Evolutionary conservation across 768 basidiomycete species (phyloP).

Genomic region (Dendrothele bispora): DNA sequence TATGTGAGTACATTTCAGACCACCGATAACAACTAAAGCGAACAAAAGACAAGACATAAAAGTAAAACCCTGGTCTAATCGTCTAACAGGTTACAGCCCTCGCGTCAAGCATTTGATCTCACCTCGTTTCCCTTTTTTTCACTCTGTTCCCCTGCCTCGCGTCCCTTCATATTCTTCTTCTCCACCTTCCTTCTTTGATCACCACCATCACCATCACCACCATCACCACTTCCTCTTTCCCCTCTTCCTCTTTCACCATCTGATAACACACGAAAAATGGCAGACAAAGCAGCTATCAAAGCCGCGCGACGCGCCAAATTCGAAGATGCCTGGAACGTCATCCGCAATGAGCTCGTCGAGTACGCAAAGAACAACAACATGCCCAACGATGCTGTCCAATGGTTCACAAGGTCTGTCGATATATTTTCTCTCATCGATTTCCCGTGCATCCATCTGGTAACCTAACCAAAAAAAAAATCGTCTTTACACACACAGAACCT

Average conservation of each 20-base stretch:
- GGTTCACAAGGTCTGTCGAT: constrained; percentile 81
- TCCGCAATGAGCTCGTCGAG: constrained; percentile 76
- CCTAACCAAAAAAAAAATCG: neutral
- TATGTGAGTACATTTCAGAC: too few relatives aligned
- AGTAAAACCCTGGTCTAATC: too few relatives aligned
- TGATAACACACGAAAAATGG: constrained; percentile 18
- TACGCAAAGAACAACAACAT: constrained; percentile 70
- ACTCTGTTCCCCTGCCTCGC: too few relatives aligned
- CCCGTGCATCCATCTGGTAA: neutral
- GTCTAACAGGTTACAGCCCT: too few relatives aligned
- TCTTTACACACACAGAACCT: constrained; percentile 60
- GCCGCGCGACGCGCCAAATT: constrained; percentile 59
- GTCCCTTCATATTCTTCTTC: too few relatives aligned
- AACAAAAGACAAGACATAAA: too few relatives aligned
- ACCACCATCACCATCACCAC: neutral
- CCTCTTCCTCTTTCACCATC: constrained; percentile 14
- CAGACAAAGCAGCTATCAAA: constrained; percentile 25
- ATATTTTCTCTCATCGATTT: neutral
- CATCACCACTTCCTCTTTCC: neutral
- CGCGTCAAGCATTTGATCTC: too few relatives aligned
- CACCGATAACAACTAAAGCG: too few relatives aligned
- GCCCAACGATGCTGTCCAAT: constrained; percentile 81
- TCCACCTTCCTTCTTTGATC: too few relatives aligned
- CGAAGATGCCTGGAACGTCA: constrained; percentile 64
- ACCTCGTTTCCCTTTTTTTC: too few relatives aligned